Percentiles rank a stretch among this genome's conserved stretches.
These are phyloP conservation scores for Neopestalotiopsis sp. DNA, from an alignment of 2,329 filamentous ascomycete genomes.

Conservation along the genomic window DNA sequence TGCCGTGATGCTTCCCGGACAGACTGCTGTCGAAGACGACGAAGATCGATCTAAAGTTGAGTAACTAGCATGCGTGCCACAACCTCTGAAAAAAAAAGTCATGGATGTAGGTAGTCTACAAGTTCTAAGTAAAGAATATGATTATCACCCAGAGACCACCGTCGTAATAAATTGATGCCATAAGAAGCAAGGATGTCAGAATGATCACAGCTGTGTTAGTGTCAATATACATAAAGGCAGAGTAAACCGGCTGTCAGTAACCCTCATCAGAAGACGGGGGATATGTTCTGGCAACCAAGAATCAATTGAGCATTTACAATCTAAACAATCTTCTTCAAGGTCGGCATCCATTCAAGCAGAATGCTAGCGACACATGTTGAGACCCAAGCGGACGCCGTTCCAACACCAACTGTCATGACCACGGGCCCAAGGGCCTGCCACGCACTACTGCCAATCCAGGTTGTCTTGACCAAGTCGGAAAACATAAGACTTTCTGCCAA, in stretches of 20 bases:
- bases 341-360: slow-evolving; percentile 6
- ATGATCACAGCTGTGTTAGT: too few species aligned
- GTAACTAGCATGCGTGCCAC: not conserved
- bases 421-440: not conserved
- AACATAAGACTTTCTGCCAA: slow-evolving; percentile 9
- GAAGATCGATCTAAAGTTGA: not conserved
- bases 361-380: not conserved
- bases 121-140: too few species aligned
- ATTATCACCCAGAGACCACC: too few species aligned
- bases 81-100: too few species aligned
- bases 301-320: too few species aligned
- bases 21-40: not conserved
- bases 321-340: not conserved
- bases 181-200: too few species aligned
- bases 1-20: slow-evolving; percentile 47
- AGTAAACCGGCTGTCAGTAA: too few species aligned
- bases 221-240: too few species aligned
- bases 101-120: too few species aligned
- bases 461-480: not conserved
- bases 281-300: too few species aligned
- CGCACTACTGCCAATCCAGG: not conserved
- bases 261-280: too few species aligned
- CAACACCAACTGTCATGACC: not conserved
- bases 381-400: not conserved
- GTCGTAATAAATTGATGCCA: too few species aligned